Conservation (phyloP, 192 early-diverging fungal genomes). For the Coemansia reversa region DNA sequence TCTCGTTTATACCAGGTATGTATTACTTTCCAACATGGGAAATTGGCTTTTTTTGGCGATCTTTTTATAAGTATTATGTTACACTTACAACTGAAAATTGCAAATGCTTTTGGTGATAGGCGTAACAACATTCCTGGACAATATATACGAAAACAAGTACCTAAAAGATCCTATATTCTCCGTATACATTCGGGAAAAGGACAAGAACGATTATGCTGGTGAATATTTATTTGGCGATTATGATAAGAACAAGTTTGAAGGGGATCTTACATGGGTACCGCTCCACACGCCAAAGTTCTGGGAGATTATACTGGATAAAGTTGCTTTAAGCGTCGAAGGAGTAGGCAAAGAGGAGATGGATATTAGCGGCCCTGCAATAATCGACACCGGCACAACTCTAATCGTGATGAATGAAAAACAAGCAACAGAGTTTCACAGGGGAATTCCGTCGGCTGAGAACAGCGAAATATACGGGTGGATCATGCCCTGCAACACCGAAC, state of each 20-base stretch:
- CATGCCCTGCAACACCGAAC: conserved; percentile 52
- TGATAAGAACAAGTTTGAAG: conserved; percentile 52
- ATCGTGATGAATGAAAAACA: conserved; percentile 59
- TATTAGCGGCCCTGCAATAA: conserved; percentile 51
- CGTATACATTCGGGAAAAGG: conserved; percentile 60
- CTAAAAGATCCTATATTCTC: conserved; percentile 68
- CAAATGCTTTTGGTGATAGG: conserved; percentile 20
- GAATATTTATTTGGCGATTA: conserved; percentile 64
- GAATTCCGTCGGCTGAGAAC: conserved; percentile 48
- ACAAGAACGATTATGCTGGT: conserved; percentile 53
- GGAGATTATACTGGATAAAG: conserved; percentile 56
- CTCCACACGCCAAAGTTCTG: conserved; percentile 57
- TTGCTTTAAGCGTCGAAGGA: conserved; percentile 35
- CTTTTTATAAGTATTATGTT: neutral
- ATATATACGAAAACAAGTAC: conserved; percentile 56
- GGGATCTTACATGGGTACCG: conserved; percentile 58
- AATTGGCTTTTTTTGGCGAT: neutral
- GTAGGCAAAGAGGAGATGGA: conserved; percentile 41
- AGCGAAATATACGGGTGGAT: conserved; percentile 55
- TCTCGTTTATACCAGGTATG: conserved; percentile 55
- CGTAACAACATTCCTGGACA: conserved; percentile 56
- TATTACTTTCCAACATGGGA: neutral
- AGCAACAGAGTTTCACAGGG: conserved; percentile 59
- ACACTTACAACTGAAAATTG: neutral
- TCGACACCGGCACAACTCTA: conserved; percentile 68